A percentile compares a stretch with the other conserved stretches of the same genome.
Conservation (phyloP, 495 filamentous ascomycete genomes). For the Penicillium fimorum region DNA sequence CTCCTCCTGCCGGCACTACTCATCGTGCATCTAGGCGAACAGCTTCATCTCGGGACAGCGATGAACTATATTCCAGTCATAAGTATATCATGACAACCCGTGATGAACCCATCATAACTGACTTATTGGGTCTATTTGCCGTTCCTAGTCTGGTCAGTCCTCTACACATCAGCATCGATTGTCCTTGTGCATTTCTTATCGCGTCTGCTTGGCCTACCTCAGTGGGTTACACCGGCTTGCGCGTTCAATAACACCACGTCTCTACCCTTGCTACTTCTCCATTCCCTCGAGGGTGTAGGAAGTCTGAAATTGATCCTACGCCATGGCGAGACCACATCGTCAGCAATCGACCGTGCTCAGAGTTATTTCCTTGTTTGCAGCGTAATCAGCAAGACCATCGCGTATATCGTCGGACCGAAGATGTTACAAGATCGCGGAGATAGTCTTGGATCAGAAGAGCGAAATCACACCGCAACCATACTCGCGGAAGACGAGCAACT, state of each 20-base stretch:
- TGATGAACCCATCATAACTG: not conserved
- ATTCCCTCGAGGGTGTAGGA: not conserved
- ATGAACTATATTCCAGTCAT: not conserved
- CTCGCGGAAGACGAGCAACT: slow-evolving; percentile 7
- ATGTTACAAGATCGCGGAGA: not conserved
- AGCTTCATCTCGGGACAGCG: not conserved
- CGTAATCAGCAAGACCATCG: not conserved
- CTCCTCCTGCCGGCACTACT: not conserved
- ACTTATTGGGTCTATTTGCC: not conserved
- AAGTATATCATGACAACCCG: not conserved
- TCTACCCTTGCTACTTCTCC: not conserved
- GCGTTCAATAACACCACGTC: not conserved
- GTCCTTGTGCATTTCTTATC: not conserved
- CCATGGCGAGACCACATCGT: not conserved
- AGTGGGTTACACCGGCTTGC: not conserved
- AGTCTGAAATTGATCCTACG: not conserved
- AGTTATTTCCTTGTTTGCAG: not conserved
- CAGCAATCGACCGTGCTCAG: not conserved
- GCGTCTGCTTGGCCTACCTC: not conserved
- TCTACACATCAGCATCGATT: not conserved
- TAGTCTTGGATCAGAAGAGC: not conserved
- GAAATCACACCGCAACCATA: not conserved
- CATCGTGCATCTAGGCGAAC: not conserved
- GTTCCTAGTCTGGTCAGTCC: not conserved
- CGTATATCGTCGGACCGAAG: not conserved